Base-by-base conservation (phyloP, 2,329 filamentous ascomycete genomes). In the Beauveria medogensis region DNA sequence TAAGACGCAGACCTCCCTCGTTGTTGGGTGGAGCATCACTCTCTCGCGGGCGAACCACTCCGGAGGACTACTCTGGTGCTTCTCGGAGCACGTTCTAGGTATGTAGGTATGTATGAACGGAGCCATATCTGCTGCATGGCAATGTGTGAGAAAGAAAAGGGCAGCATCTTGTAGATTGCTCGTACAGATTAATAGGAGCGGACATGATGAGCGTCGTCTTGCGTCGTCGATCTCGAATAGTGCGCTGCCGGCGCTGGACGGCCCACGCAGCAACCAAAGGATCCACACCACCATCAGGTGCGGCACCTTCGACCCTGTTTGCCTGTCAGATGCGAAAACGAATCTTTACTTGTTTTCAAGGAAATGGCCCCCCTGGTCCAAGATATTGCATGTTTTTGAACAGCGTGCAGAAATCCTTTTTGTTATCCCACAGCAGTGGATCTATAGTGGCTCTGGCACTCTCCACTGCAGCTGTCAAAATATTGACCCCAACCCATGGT, bases 301-400 rank as follows among this genome's bases (percentile, higher is more conserved):
- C 53, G 7, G 34, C 34, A 37, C 14, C 34, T 37, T 44, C 3
- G 5, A 22, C 48, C 34, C 52, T 22, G n/a, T n/a, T n/a, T n/a
- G n/a, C n/a, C n/a, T n/a, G 34, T 46, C 54, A 26, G 54, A 55
- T 55, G 54, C 54, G 54, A 55, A 55, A 55, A 55, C 54, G 54
- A 55, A 37, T 47, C 16, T 53, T 18, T 5, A 43, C 16, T 22
- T 24, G 8, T 24, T 26, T 26, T 8, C 20, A 16, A 26, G 6
- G 34, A 16, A 37, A 37, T 37, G 34, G 5, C 14, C 34, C 12
- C 22, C 22, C 44, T 47, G 6, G 22, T 47, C 44, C 44, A 26
- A 24, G 10, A 24, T 24, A 16, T 8, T 12, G 22, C 30, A 14
- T 52, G 28, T 5, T 12, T 24, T 41, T 8, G 20, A 12, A 44